phyloP scores from a whole-genome alignment of 768 basidiomycete genomes.

The Guyanaporus albipodus region DNA sequence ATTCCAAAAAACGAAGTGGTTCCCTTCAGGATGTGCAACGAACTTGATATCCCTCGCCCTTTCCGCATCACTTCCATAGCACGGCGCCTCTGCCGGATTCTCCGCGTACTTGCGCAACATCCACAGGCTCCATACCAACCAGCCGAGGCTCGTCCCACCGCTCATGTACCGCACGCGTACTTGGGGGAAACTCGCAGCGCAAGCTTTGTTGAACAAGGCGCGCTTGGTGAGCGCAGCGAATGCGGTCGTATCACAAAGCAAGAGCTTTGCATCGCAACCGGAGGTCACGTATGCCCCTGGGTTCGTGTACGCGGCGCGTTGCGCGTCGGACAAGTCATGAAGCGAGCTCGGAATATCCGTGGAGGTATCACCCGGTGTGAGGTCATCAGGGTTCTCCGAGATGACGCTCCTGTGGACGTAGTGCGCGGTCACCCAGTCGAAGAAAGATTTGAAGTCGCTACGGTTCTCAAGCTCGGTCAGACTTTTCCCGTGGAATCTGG shows the following conservation, averaged over 20 bases:
- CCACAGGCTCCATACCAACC: constrained; percentile 12
- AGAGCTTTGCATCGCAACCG: constrained; percentile 15
- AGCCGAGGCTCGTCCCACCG: constrained; percentile 9
- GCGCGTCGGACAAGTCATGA: constrained; percentile 8
- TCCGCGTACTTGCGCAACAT: constrained; percentile 6
- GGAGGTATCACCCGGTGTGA: constrained; percentile 11
- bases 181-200: constrained; percentile 3
- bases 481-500: background rate
- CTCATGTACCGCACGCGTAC: constrained; percentile 20
- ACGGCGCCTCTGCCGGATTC: constrained; percentile 4
- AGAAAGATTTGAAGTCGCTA: constrained; percentile 14
- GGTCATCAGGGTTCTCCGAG: constrained; percentile 15
- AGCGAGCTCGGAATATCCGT: constrained; percentile 8
- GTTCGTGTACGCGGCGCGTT: constrained; percentile 12
- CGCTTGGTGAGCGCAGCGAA: constrained; percentile 11
- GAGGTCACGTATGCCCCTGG: background rate
- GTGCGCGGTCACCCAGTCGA: constrained; percentile 13
- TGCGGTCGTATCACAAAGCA: constrained; percentile 5
- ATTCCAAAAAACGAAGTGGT: constrained; percentile 25
- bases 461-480: constrained; percentile 3
- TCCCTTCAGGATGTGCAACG: constrained; percentile 15
- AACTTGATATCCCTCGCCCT: constrained; percentile 20
- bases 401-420: constrained; percentile 14
- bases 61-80: constrained; percentile 15
- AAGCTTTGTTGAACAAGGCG: constrained; percentile 16